Evolutionary conservation across 306 rosid species (phyloP).

Genomic region (Cicer cuneatum): DNA sequence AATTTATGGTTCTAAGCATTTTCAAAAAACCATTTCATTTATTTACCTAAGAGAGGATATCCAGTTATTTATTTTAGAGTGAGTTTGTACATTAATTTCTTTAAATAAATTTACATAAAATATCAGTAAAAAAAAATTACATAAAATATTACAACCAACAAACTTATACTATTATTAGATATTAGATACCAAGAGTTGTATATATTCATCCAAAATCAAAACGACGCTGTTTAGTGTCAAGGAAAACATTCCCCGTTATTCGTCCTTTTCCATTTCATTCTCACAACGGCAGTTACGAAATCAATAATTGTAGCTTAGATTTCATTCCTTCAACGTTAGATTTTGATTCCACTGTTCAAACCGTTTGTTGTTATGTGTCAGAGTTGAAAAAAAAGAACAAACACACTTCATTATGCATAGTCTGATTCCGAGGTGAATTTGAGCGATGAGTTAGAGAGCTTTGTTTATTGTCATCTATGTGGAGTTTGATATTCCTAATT

Average conservation of each 20-base stretch:
- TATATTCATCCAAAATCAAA: conserved; percentile 56
- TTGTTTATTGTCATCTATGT: conserved; percentile 71
- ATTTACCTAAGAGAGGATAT: too few relatives aligned
- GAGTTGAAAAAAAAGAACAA: conserved; percentile 45
- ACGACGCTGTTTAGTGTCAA: conserved; percentile 35
- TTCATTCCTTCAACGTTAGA: conserved; percentile 63
- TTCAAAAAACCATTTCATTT: too few relatives aligned
- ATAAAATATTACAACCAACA: too few relatives aligned
- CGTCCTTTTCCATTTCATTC: neutral
- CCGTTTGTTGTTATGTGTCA: conserved; percentile 24
- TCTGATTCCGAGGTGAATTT: conserved; percentile 57
- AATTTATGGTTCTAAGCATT: too few relatives aligned
- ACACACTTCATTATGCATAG: conserved; percentile 20
- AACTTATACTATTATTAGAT: too few relatives aligned
- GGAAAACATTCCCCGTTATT: conserved; percentile 56
- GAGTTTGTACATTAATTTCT: too few relatives aligned
- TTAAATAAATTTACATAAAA: too few relatives aligned
- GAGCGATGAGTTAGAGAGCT: conserved; percentile 46
- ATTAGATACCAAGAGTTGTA: too few relatives aligned
- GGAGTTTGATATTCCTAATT: conserved; percentile 68
- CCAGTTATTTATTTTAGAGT: too few relatives aligned
- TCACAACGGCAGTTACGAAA: conserved; percentile 37
- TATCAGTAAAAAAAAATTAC: too few relatives aligned
- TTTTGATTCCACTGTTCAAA: neutral
- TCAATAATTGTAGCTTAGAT: conserved; percentile 57